These are phyloP conservation scores for Didymella pinodella DNA, from an alignment of 2,329 filamentous ascomycete species.

Conservation along the genomic window DNA sequence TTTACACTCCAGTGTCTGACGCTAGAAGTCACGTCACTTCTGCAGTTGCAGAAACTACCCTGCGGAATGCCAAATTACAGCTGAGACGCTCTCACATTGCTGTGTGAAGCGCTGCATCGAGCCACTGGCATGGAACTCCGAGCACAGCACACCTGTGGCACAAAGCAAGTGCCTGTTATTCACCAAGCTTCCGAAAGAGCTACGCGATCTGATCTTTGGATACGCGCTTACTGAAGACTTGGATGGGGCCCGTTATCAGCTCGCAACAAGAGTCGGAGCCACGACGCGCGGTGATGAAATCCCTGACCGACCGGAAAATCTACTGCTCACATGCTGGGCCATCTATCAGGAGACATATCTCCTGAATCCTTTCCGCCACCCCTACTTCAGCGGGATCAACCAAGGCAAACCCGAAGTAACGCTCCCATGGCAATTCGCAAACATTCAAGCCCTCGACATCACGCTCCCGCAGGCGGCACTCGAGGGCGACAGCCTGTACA, in stretches of 20 bases:
- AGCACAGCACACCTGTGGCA: not conserved
- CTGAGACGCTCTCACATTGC: not conserved
- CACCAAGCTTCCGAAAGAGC: constrained; percentile 24
- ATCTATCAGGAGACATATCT: constrained; percentile 34
- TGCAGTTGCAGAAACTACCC: not conserved
- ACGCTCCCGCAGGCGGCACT: constrained; percentile 24
- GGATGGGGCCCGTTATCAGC: not conserved
- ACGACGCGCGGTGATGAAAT: not conserved
- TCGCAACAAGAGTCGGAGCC: not conserved
- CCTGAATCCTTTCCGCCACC: constrained; percentile 20
- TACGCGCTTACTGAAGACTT: constrained; percentile 25
- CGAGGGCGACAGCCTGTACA: constrained; percentile 13
- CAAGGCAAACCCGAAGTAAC: not conserved
- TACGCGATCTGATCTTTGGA: constrained; percentile 29
- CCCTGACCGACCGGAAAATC: constrained; percentile 21
- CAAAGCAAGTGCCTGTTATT: constrained; percentile 26
- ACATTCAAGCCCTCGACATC: constrained; percentile 28
- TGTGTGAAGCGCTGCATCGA: constrained; percentile 16
- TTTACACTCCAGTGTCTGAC: not conserved
- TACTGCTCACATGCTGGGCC: constrained; percentile 31
- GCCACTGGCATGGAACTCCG: constrained; percentile 31
- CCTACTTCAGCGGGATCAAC: not conserved
- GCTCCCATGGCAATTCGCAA: constrained; percentile 28
- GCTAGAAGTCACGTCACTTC: not conserved
- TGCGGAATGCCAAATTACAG: not conserved